Evolutionary conservation across 257 asterid species (phyloP), one percentile per base, ranked within the genome.

Genomic region (Primulina tabacum): DNA sequence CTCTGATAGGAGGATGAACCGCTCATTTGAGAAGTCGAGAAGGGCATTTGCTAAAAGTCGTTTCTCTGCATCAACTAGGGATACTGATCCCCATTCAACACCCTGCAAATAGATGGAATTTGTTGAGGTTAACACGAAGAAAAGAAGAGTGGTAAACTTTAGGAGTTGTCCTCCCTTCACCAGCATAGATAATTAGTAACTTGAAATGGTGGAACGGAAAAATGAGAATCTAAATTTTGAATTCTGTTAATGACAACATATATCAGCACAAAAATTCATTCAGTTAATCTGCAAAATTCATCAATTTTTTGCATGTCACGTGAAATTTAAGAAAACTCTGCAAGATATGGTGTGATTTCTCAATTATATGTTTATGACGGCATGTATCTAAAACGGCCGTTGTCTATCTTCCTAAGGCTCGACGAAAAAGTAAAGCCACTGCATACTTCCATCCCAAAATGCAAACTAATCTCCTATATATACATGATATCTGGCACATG

Each of bases 1-100:
- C 73, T 93, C 99, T 0, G 99, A 93, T 16, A 90, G 85, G 21
- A 93, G 99, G 55, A 93, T 70, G 56, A 93, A 93, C 2, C 96
- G 95, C 77, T 93, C 96, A 7, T 93, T 93, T 10, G 96, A 85
- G 78, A 86, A 86, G 87, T 90, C 99, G 4, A 93, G 97, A 70
- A 93, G 91, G 43, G 99, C 97, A 62, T 93, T 90, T 64, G 92
- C 96, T 72, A 93, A 65, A 43, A 93, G 92, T 62, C 99, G 89
- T 73, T 76, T 87, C 82, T 93, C 99, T 20, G 91, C 99, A 70
- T 89, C 97, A 29, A 89, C 92, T n/a, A 93, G 89, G 29, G 83
- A 80, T 21, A 89, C 92, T 0, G 95, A 76, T 70, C 99, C 99
- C 99, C 99, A 93, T 80, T 79, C 76, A n/a, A 90, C 97, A 21